Evolutionary conservation across 257 asterid genomes (phyloP), one percentile per base, ranked within the genome.

Genomic region (Solanum verrucosum): DNA sequence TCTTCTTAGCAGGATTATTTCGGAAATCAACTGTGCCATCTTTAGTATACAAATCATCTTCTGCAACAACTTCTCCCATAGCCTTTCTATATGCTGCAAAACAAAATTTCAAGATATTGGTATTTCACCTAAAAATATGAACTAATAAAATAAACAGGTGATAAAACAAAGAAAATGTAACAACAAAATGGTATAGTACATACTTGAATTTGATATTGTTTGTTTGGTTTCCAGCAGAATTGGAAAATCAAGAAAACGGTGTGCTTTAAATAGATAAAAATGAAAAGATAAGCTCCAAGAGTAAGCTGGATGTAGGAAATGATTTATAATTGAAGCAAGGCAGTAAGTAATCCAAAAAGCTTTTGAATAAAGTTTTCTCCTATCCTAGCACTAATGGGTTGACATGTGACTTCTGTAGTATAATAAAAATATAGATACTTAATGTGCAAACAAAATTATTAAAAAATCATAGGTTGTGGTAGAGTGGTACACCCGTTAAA

Each of bases 21-120:
- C 84, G 92, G 92, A 87, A 92, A 89, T 96, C 98, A 34, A 94
- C 88, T 9, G 98, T 96, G 42, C 98, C 97, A 65, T 95, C 98
- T 90, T 91, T 96, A 2, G 97, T 94, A 59, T 91, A 93, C 91
- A 83, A 27, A 90, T 94, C 96, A 9, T 91, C 93, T 44, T 71
- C 81, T 42, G 31, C 81, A 70, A 15, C 25, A 29, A 86, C 83
- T n/a, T 89, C 91, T 31, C 87, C 90, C 88, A 91, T 88, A 35
- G 46, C 83, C 83, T 56, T 81, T 90, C 56, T 23, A 52, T 31
- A 81, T 18, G n/a, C 70, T 82, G 70, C 85, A 82, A 29, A 59
- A 59, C 14, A 27, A 18, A 44, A 44, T 4, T 79, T 16, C 68
- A 27, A 52, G 42, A 27, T 81, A 18, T 20, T 46, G 37, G 8